These are phyloP conservation scores for Cystoisospora suis DNA, from an alignment of 169 alveolate genomes.

Conservation along the genomic window DNA sequence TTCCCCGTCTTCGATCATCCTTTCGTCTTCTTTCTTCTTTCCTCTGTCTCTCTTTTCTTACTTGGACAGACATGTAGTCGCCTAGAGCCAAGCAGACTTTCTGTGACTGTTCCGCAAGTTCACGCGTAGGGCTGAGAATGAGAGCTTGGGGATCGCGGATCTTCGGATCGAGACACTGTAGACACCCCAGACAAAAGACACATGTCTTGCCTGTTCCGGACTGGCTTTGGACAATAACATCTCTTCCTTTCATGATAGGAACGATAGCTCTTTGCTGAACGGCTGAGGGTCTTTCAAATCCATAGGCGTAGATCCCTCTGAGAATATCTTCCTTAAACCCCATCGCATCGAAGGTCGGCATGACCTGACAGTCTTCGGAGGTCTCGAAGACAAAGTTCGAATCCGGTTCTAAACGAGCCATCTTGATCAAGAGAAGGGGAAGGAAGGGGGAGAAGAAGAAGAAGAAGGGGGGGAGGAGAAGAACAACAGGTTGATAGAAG, in stretches of 20 bases:
- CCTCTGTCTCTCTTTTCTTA: slow-evolving; percentile 67
- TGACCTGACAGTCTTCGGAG: slow-evolving; percentile 78
- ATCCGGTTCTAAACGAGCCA: slow-evolving; percentile 49
- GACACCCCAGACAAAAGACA: slow-evolving; percentile 96
- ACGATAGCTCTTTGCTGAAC: slow-evolving; percentile 98
- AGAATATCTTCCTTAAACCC: slow-evolving; percentile 94
- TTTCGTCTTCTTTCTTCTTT: neutral
- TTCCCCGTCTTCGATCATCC: no score
- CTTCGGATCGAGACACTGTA: slow-evolving; percentile 89
- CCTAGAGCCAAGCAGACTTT: slow-evolving; percentile 98
- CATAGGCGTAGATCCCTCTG: slow-evolving; percentile 97
- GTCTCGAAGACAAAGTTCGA: slow-evolving; percentile 66
- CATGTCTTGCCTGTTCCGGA: slow-evolving; percentile 99
- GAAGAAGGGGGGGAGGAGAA: neutral
- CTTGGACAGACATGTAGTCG: slow-evolving; percentile 93
- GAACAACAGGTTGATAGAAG: neutral
- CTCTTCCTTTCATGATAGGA: slow-evolving; percentile 97
- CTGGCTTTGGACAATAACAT: slow-evolving; percentile 96
- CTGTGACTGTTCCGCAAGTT: slow-evolving; percentile 97
- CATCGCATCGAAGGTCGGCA: slow-evolving; percentile 92
- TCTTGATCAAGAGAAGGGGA: slow-evolving; percentile 5
- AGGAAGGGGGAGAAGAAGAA: neutral
- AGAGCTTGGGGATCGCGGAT: slow-evolving; percentile 87
- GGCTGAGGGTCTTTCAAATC: slow-evolving; percentile 99
- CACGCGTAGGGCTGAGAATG: slow-evolving; percentile 96